phyloP scores from a whole-genome alignment of 2,329 filamentous ascomycete genomes.

The Tothia fuscella region DNA sequence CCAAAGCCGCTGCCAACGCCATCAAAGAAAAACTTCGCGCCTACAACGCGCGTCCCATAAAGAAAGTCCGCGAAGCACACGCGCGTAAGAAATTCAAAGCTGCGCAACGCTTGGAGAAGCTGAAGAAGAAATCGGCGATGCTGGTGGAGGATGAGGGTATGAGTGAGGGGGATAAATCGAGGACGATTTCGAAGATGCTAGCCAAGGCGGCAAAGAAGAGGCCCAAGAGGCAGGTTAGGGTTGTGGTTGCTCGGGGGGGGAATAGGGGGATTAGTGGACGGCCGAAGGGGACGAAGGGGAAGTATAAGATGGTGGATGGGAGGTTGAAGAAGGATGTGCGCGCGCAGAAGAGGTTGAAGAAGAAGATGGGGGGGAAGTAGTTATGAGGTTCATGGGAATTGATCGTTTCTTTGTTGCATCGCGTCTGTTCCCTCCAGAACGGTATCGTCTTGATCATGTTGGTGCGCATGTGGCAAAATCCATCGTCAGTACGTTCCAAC shows the following conservation, averaged over 20 bases:
- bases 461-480: too few species aligned
- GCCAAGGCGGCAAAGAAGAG: slow-evolving; percentile 76
- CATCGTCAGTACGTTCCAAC: too few species aligned
- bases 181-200: slow-evolving; percentile 70
- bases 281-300: slow-evolving; percentile 84
- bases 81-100: slow-evolving; percentile 96
- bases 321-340: slow-evolving; percentile 94
- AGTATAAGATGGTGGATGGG: slow-evolving; percentile 94
- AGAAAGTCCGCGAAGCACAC: slow-evolving; percentile 95
- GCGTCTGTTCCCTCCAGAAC: too few species aligned
- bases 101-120: slow-evolving; percentile 79
- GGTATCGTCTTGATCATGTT: too few species aligned
- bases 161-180: slow-evolving; percentile 92
- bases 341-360: slow-evolving; percentile 68
- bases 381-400: too few species aligned
- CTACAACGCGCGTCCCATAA: slow-evolving; percentile 91
- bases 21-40: slow-evolving; percentile 93
- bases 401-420: too few species aligned
- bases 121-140: slow-evolving; percentile 93
- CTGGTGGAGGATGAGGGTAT: slow-evolving; percentile 80
- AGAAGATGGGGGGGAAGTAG: slow-evolving; percentile 31
- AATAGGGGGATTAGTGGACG: slow-evolving; percentile 80
- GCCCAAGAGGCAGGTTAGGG: slow-evolving; percentile 67
- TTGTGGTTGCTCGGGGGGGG: slow-evolving; percentile 75
- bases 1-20: slow-evolving; percentile 74